Base-by-base conservation (phyloP, 2,329 filamentous ascomycete genomes). In the Lasiodiplodia hormozganensis region DNA sequence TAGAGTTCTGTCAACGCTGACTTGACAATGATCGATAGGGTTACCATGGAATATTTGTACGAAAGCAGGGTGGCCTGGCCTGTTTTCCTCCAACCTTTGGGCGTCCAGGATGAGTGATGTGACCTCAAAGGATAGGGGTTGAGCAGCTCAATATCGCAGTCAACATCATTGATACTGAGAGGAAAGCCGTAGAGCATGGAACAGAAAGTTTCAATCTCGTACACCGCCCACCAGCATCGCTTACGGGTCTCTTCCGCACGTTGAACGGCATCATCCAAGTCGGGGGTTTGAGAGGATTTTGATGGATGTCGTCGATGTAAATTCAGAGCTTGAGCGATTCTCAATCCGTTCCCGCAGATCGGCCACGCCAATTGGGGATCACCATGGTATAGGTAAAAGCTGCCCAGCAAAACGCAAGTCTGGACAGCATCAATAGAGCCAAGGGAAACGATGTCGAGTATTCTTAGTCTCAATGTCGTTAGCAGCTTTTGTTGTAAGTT, bases 121-220 rank as follows among this genome's bases (percentile, higher is more conserved):
- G 57, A 62, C 57, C 57, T 62, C 34, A 23, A 12, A 28, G 57
- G 36, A 18, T 62, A 62, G 1, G 57, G 57, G 12, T 62, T 12
- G 25, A 62, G n/a, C 2, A 43, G 57, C 8, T 56, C n/a, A 14
- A 54, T 28, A 10, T 65, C 62, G 21, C 62, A 65, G 36, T 65
- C 62, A 16, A 40, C 47, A 36, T 65, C 62, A 5, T 25, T 31
- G 10, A 65, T 65, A 10, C 62, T 65, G 18, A 65, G 23, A 28
- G 80, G 79, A 52, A 79, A 81, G 1, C 80, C 79, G 47, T 81
- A 82, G 0, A 79, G 72, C 74, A 82, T 81, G 0, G 79, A 81
- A 65, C 78, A 81, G 25, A 81, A 80, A 0, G 78, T 80, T 47
- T 82, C 80, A 1, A 81, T 77, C 60, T 81, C 80, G 47, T 81